Percentiles rank a stretch among this genome's conserved stretches.
Conservation (phyloP, 345 rosid species). For the Diplotaxis tenuifolia region DNA sequence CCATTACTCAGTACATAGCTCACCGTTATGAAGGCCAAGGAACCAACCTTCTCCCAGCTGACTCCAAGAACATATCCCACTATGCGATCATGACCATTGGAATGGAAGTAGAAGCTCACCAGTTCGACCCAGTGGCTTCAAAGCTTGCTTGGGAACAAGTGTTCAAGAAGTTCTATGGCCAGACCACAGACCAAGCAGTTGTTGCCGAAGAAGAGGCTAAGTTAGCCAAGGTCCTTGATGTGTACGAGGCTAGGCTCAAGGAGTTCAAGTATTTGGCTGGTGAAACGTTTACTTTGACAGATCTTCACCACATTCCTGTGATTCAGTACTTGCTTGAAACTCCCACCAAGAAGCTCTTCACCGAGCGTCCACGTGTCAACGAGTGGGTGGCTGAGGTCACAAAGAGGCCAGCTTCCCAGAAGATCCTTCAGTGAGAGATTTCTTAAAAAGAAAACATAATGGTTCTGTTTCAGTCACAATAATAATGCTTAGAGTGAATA, state of each 20-base stretch:
- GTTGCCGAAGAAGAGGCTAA: conserved; percentile 57
- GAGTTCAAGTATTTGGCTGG: conserved; percentile 63
- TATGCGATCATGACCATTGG: conserved; percentile 44
- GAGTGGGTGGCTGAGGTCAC: conserved; percentile 60
- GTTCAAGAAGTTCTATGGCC: conserved; percentile 49
- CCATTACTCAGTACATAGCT: conserved; percentile 64
- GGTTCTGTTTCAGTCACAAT: conserved; percentile 15
- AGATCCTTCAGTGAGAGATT: conserved; percentile 42
- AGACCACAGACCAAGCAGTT: conserved; percentile 46
- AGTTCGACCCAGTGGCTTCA: conserved; percentile 56
- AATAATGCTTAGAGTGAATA: conserved; percentile 25
- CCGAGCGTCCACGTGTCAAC: conserved; percentile 47
- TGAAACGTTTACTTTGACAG: conserved; percentile 61
- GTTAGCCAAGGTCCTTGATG: conserved; percentile 54
- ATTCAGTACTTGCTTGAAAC: conserved; percentile 44
- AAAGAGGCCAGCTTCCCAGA: conserved; percentile 59
- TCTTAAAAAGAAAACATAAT: neutral
- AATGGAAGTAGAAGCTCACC: conserved; percentile 68
- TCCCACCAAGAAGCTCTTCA: conserved; percentile 45
- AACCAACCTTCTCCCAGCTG: conserved; percentile 43
- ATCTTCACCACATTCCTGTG: conserved; percentile 71
- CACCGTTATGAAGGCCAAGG: conserved; percentile 53
- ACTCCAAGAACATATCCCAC: conserved; percentile 29
- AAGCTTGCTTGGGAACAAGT: conserved; percentile 58
- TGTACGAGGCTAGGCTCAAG: conserved; percentile 58